Base-by-base conservation (phyloP, 2,329 filamentous ascomycete species). In the Epichloe aotearoae region DNA sequence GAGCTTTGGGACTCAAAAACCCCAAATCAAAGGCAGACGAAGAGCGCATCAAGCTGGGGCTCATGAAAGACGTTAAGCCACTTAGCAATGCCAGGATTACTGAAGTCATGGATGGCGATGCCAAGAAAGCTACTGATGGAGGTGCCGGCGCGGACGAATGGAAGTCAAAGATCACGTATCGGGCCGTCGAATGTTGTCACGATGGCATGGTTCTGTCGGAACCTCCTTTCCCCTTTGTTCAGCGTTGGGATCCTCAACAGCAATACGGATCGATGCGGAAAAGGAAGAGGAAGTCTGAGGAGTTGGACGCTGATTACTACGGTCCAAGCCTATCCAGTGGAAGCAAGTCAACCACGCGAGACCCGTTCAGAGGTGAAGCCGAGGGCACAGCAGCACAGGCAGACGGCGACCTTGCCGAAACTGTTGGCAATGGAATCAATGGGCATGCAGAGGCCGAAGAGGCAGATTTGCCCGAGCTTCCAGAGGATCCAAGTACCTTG, bases 211-310 rank as follows among this genome's bases (percentile, higher is more conserved):
- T 76, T 34, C 72, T 95, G 44, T 85, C 78, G 49, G 77, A 86
- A 36, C 90, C 91, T 0, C 87, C 90, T 0, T 96, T 94, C 61
- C 90, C 90, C 0, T 96, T 96, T 64, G 73, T 86, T 15, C 89
- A 96, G 64, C 79, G 86, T 45, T 96, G 90, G 91, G 88, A 95
- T 65, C 76, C 79, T 3, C 83, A 88, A 54, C 86, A 90, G 59
- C 69, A 70, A 56, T 67, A 60, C 47, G 62, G 63, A 2, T 61
- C 58, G 4, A 70, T 71, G 56, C 68, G 66, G 7, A 79, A 73
- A 55, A 68, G 71, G 50, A 82, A 83, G 62, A 70, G 73, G 34
- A 54, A 59, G 68, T 57, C 71, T 59, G 56, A 68, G 66, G 52
- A 56, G 19, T 59, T 59, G 5, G 56, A 64, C 37, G 62, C 61